A percentile compares a stretch with the other conserved stretches of the same genome.
Evolutionary conservation across 129 eudicot genomes (phyloP).

Genomic region (Chrysanthemum makinoi): DNA sequence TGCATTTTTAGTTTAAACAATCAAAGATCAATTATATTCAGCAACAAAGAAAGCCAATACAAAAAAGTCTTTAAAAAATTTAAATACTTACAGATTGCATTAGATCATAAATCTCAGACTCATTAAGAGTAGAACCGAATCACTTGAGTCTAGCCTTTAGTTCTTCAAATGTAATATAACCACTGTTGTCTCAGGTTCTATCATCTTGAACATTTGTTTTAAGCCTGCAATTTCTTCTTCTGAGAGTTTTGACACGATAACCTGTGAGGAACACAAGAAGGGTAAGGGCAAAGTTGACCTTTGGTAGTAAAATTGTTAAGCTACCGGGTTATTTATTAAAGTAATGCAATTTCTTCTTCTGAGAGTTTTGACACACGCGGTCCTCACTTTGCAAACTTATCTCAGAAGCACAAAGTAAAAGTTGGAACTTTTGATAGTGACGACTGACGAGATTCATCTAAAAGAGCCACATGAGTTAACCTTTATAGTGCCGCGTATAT

Average conservation of each 20-base stretch:
- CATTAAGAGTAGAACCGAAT: slow-evolving; percentile 34
- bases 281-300: slow-evolving; percentile 25
- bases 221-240: slow-evolving; percentile 42
- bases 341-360: too few relatives aligned
- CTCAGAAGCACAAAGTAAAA: too few relatives aligned
- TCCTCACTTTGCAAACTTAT: too few relatives aligned
- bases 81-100: slow-evolving; percentile 36
- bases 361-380: too few relatives aligned
- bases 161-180: slow-evolving; percentile 43
- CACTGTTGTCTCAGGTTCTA: slow-evolving; percentile 46
- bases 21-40: background rate
- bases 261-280: slow-evolving; percentile 21
- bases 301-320: background rate
- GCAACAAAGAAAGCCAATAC: background rate
- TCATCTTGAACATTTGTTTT: slow-evolving; percentile 41
- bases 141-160: slow-evolving; percentile 37
- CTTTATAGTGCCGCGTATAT: too few relatives aligned
- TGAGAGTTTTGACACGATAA: slow-evolving; percentile 34
- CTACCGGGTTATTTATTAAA: background rate
- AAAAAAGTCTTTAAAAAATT: background rate
- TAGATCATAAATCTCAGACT: slow-evolving; percentile 36
- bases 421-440: too few relatives aligned
- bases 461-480: too few relatives aligned
- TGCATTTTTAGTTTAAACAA: slow-evolving; percentile 25
- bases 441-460: too few relatives aligned